Evolutionary conservation across 2,329 filamentous ascomycete species (phyloP), one percentile per base, ranked within the genome.

Genomic region (Esteya vermicola): DNA sequence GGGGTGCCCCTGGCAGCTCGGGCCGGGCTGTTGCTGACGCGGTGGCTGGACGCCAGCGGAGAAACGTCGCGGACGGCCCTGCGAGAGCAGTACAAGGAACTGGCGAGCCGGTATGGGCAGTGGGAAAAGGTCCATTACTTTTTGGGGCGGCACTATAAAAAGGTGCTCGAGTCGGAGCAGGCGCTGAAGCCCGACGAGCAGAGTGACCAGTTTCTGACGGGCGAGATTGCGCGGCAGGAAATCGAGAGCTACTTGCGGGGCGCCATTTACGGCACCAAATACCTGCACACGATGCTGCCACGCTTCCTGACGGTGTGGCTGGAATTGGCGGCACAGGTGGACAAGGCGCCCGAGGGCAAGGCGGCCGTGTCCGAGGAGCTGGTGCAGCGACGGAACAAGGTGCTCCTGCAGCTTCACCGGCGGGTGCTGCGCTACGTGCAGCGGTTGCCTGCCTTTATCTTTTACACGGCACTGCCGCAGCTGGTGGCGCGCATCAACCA

Each of bases 51-150:
- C 54, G 79, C 73, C 41, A 84, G 89, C n/a, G 91, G 91, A 6
- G 89, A 96, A 57, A 94, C 86, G 2, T 83, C 93, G 52, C 83
- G 85, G 4, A 72, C 76, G 33, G 77, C 83, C 4, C 71, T 96
- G 47, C 76, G 85, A 34, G 71, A 78, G 40, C 84, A 85, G 53
- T 98, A 95, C 51, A 80, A 86, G 46, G 74, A 81, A 48, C 88
- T 88, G 1, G 75, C 82, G n/a, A 78, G 72, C 53, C 77, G 74
- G 1, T 65, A 68, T 50, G 62, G 67, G 6, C 75, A 75, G 38
- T 98, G 89, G 88, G 91, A 98, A 55, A 96, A 95, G 58, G 88
- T 85, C 0, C 89, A 96, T 55, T 98, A 96, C 57, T 94, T 95
- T 56, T 72, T 99, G 9, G 91, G 91, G 6, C 85, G 89, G 35